These are phyloP conservation scores for Kodamaea sagamina DNA, from an alignment of 805 yeast genomes.

Conservation along the genomic window DNA sequence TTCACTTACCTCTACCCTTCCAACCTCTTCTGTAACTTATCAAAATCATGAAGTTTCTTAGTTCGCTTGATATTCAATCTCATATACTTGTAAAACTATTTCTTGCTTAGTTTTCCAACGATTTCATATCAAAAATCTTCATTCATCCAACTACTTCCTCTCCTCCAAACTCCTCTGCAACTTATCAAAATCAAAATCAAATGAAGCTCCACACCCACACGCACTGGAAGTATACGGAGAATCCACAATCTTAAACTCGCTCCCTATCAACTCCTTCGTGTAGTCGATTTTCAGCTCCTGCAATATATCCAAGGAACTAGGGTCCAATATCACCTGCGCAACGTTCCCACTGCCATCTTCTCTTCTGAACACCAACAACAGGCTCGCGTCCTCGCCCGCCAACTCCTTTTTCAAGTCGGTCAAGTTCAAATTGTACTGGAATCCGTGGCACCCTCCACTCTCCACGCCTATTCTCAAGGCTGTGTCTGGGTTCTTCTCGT, in stretches of 20 bases:
- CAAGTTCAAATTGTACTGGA: slow-evolving; percentile 79
- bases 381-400: slow-evolving; percentile 30
- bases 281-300: slow-evolving; percentile 87
- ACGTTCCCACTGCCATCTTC: slow-evolving; percentile 39
- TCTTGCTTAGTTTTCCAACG: no score
- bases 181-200: slow-evolving; percentile 50
- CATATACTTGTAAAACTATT: no score
- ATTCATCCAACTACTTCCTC: no score
- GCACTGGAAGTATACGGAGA: slow-evolving; percentile 76
- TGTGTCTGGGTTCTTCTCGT: slow-evolving; percentile 58
- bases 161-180: no score
- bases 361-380: slow-evolving; percentile 60
- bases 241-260: slow-evolving; percentile 87
- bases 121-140: no score
- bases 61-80: no score
- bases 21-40: slow-evolving; percentile 22
- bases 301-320: slow-evolving; percentile 73
- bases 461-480: slow-evolving; percentile 79
- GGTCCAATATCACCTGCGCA: slow-evolving; percentile 77
- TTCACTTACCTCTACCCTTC: no score
- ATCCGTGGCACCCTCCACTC: slow-evolving; percentile 98
- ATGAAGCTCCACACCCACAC: slow-evolving; percentile 50
- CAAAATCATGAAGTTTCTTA: no score
- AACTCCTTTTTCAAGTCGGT: slow-evolving; percentile 44
- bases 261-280: slow-evolving; percentile 90